Evolutionary conservation across 352 stramenopile species (phyloP).

Genomic region (Aphanomyces invadans): DNA sequence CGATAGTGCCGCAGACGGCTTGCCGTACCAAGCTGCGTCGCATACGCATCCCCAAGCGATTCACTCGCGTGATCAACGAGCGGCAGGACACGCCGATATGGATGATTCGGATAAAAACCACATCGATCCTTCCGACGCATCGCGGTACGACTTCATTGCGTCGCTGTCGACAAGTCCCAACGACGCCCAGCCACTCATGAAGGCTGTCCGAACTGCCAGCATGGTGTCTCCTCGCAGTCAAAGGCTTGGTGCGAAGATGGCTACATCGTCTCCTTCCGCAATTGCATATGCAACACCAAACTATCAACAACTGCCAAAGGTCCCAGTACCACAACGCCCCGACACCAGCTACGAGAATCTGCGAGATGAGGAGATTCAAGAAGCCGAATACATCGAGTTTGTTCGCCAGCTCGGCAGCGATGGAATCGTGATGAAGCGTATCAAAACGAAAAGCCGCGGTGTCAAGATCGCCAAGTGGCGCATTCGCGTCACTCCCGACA

Average conservation of each 20-base stretch:
- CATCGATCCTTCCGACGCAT: background rate
- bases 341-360: constrained; percentile 60
- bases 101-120: too few relatives aligned
- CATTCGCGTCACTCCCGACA: constrained; percentile 46
- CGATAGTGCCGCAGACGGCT: background rate
- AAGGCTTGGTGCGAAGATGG: background rate
- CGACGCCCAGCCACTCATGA: background rate
- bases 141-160: constrained; percentile 15
- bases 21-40: background rate
- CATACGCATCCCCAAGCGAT: background rate
- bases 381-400: constrained; percentile 70
- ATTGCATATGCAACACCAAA: background rate
- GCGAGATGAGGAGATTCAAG: constrained; percentile 47
- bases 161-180: background rate
- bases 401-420: constrained; percentile 45
- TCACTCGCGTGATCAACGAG: background rate
- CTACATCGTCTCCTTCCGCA: background rate
- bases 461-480: constrained; percentile 47
- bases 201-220: background rate
- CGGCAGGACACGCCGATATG: background rate
- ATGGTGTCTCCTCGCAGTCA: background rate
- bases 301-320: background rate
- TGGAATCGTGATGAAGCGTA: constrained; percentile 49
- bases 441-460: constrained; percentile 41
- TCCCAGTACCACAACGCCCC: too few relatives aligned